Base-by-base conservation (phyloP, 345 rosid genomes). In the Brassica juncea region DNA sequence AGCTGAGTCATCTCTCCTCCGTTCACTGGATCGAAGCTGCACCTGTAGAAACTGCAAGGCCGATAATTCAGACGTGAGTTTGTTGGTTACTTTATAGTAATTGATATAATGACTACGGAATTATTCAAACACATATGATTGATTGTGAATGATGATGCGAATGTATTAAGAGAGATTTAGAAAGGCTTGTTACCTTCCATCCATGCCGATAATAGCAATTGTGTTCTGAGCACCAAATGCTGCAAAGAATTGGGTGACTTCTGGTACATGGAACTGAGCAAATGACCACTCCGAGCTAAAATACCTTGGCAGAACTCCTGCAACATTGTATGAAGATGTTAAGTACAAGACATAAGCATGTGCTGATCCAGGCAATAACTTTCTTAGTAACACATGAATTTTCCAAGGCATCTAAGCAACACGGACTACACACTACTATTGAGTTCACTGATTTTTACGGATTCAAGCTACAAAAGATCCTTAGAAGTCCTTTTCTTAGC, bases 211-310 rank as follows among this genome's bases (percentile, higher is more conserved):
- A 66, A 94, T 86, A 19, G 89, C 68, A 4, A 94, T 85, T 34
- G 91, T 85, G 82, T 91, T 94, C 66, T 88, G 89, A 39, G 90
- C 83, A 30, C 97, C 97, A 88, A 94, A 92, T 73, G 97, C 97
- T 21, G 90, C 94, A 82, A 85, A 85, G 73, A 85, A 94, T 66
- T 88, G 91, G 72, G 90, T 83, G 64, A 76, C 87, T 83, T 88
- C 98, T 25, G 90, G 94, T 69, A 92, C 68, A 77, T 86, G 97
- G 81, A 94, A 89, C 91, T 82, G 93, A 55, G 98, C 97, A 78
- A 92, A 91, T 63, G 97, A 94, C 97, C 98, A 91, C 59, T 94
- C 98, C 16, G 98, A 94, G 87, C 98, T 94, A 83, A 94, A 94
- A 82, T 94, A 94, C 77, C 84, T 92, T 9, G 98, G 98, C 68